A percentile compares a stretch with the other conserved stretches of the same genome.
Evolutionary conservation across 371 early-diverging fungal genomes (phyloP).

Genomic region (Mucor circinelloides): DNA sequence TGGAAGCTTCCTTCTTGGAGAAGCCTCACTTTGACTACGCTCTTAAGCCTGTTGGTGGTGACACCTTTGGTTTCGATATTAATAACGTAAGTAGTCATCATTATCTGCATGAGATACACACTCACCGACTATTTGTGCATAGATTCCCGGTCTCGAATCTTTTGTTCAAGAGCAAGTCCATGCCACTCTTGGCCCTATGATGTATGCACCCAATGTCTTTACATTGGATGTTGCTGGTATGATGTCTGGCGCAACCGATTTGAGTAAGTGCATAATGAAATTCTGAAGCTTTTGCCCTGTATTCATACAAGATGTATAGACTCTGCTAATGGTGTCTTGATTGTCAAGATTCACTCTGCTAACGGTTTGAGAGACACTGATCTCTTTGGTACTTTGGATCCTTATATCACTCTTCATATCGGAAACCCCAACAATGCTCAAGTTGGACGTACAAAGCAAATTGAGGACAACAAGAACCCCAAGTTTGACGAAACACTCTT

Average conservation of each 20-base stretch:
- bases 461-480: slow-evolving; percentile 59
- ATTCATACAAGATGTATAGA: slow-evolving; percentile 20
- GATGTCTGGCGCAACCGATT: slow-evolving; percentile 69
- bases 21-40: slow-evolving; percentile 91
- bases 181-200: slow-evolving; percentile 80
- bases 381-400: slow-evolving; percentile 85
- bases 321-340: slow-evolving; percentile 83
- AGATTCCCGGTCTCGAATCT: slow-evolving; percentile 81
- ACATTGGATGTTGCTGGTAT: slow-evolving; percentile 84
- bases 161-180: slow-evolving; percentile 84
- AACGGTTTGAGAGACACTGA: slow-evolving; percentile 83
- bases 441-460: slow-evolving; percentile 58
- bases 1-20: slow-evolving; percentile 90
- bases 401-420: slow-evolving; percentile 75
- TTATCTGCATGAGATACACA: not conserved
- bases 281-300: not conserved
- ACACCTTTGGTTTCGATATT: slow-evolving; percentile 87
- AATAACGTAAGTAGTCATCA: slow-evolving; percentile 59
- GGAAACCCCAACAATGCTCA: slow-evolving; percentile 65
- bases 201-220: slow-evolving; percentile 86
- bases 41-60: slow-evolving; percentile 93
- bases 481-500: slow-evolving; percentile 52
- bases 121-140: not conserved
- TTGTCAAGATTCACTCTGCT: slow-evolving; percentile 77
- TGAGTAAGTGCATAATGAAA: slow-evolving; percentile 21